Evolutionary conservation across 2,329 filamentous ascomycete genomes (phyloP).

Genomic region (Colletotrichum plurivorum): DNA sequence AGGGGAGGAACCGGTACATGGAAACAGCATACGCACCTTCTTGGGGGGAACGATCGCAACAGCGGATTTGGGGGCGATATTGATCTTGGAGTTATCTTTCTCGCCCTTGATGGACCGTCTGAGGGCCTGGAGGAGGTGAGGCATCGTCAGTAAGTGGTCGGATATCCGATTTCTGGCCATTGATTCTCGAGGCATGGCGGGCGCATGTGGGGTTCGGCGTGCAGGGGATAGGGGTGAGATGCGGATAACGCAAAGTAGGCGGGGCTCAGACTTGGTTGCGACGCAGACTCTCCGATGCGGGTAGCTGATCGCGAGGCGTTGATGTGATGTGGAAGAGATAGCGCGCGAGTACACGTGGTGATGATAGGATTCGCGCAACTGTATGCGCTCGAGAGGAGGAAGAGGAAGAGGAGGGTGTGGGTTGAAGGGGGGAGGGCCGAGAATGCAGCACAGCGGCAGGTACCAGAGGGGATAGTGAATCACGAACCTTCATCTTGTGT

Average conservation of each 20-base stretch:
- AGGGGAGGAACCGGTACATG: slow-evolving; percentile 11
- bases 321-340: slow-evolving; percentile 3
- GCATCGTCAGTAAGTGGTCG: slow-evolving; percentile 55
- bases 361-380: slow-evolving; percentile 1
- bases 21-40: slow-evolving; percentile 74
- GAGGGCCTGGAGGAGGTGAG: slow-evolving; percentile 75
- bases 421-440: slow-evolving; percentile 10
- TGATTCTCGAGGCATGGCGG: slow-evolving; percentile 36
- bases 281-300: background rate
- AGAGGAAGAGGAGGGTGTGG: background rate
- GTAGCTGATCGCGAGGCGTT: background rate
- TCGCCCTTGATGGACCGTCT: slow-evolving; percentile 92
- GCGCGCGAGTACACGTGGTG: slow-evolving; percentile 18
- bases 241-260: background rate
- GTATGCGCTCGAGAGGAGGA: background rate
- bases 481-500: slow-evolving; percentile 43
- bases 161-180: slow-evolving; percentile 38
- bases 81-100: slow-evolving; percentile 82
- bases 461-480: slow-evolving; percentile 23
- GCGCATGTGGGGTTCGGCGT: slow-evolving; percentile 40
- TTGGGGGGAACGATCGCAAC: slow-evolving; percentile 93
- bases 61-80: slow-evolving; percentile 86
- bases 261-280: background rate
- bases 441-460: slow-evolving; percentile 6
- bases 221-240: slow-evolving; percentile 33